Conservation (phyloP, 2,329 filamentous ascomycete species). For the Hypoxylon sp. region DNA sequence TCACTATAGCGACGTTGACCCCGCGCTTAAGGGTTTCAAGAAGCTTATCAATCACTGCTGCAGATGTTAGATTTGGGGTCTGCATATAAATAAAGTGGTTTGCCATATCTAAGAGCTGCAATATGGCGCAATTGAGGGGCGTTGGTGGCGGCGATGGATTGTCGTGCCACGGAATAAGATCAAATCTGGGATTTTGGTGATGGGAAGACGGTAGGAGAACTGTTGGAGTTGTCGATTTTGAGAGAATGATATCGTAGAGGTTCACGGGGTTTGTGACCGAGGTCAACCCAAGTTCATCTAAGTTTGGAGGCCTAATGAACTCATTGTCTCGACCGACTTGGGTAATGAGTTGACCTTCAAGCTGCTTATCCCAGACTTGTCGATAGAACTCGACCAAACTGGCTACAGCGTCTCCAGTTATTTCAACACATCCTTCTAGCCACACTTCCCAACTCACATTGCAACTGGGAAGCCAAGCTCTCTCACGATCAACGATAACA, state of each 20-base stretch:
- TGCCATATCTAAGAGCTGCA: slow-evolving; percentile 73
- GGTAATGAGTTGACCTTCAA: slow-evolving; percentile 31
- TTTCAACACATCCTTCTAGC: slow-evolving; percentile 82
- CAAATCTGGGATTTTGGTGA: slow-evolving; percentile 76
- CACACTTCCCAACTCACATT: slow-evolving; percentile 92
- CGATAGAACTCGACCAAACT: slow-evolving; percentile 77
- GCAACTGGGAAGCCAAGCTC: slow-evolving; percentile 81
- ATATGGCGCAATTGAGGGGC: slow-evolving; percentile 76
- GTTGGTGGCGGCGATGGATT: slow-evolving; percentile 70
- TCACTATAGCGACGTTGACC: slow-evolving; percentile 77
- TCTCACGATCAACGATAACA: slow-evolving; percentile 77
- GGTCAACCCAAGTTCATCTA: slow-evolving; percentile 34
- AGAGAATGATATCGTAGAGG: slow-evolving; percentile 35
- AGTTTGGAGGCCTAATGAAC: slow-evolving; percentile 22
- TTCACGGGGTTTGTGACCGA: slow-evolving; percentile 48
- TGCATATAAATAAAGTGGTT: slow-evolving; percentile 75
- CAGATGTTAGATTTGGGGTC: slow-evolving; percentile 83
- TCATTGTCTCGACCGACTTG: slow-evolving; percentile 4
- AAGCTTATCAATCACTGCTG: slow-evolving; percentile 74
- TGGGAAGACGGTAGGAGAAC: slow-evolving; percentile 82
- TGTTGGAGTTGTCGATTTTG: slow-evolving; percentile 61
- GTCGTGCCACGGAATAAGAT: slow-evolving; percentile 69
- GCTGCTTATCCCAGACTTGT: slow-evolving; percentile 73
- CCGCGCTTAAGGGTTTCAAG: slow-evolving; percentile 74
- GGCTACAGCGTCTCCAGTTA: slow-evolving; percentile 73